phyloP scores from a whole-genome alignment of 2,329 filamentous ascomycete species.

The Pezicula carpinea region DNA sequence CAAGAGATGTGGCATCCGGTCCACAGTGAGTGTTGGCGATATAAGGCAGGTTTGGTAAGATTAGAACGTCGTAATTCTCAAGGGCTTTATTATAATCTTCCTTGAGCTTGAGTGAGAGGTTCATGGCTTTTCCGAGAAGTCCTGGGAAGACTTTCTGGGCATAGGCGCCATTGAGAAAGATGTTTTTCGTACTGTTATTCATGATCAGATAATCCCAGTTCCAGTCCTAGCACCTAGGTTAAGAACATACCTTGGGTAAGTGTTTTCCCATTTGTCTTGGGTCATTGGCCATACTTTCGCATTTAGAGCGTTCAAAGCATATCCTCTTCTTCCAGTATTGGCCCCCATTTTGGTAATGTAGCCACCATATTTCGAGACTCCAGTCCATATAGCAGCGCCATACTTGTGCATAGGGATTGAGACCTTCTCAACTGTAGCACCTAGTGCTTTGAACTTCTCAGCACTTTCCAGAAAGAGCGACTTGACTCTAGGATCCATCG shows the following conservation, averaged over 20 bases:
- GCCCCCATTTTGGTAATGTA: neutral
- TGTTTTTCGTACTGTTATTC: slow-evolving; percentile 37
- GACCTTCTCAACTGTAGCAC: slow-evolving; percentile 43
- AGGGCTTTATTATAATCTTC: slow-evolving; percentile 39
- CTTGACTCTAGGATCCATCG: slow-evolving; percentile 36
- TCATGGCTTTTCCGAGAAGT: slow-evolving; percentile 33
- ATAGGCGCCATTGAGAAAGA: slow-evolving; percentile 45
- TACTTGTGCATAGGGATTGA: slow-evolving; percentile 43
- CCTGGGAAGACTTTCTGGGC: slow-evolving; percentile 37
- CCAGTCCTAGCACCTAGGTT: neutral
- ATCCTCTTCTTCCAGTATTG: slow-evolving; percentile 1
- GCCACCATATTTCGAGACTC: slow-evolving; percentile 32
- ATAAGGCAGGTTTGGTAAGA: slow-evolving; percentile 37
- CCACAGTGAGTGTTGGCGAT: slow-evolving; percentile 1
- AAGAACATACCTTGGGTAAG: slow-evolving; percentile 37
- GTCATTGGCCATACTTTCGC: slow-evolving; percentile 1
- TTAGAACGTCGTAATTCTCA: slow-evolving; percentile 35
- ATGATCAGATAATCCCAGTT: neutral
- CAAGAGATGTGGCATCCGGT: neutral
- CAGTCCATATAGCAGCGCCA: slow-evolving; percentile 45
- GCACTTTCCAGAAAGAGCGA: slow-evolving; percentile 35
- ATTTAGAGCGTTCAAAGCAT: slow-evolving; percentile 2
- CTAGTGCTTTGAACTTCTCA: slow-evolving; percentile 35
- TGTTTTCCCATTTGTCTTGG: slow-evolving; percentile 18
- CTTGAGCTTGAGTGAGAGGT: slow-evolving; percentile 38